Conservation (phyloP, 1,284 basidiomycete species). For the Caloboletus firmus region DNA sequence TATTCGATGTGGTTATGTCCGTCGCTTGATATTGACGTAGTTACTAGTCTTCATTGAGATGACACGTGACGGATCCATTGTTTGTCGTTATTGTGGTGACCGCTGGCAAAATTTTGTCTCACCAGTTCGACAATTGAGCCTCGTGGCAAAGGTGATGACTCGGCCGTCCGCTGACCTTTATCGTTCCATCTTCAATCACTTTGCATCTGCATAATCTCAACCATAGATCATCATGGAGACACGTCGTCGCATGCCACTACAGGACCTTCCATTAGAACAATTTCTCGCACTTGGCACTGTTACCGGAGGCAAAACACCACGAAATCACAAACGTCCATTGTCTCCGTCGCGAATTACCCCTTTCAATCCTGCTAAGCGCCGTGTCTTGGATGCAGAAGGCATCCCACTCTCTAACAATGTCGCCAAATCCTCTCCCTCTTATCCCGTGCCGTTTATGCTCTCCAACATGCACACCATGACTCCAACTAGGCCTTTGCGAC, state of each 20-base stretch:
- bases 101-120: conserved; percentile 20
- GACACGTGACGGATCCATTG: conserved; percentile 16
- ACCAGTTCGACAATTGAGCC: conserved; percentile 9
- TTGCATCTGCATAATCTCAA: conserved; percentile 4
- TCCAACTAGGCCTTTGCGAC: conserved; percentile 23
- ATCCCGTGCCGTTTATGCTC: conserved; percentile 15
- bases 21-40: conserved; percentile 29
- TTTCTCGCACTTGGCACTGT: conserved; percentile 42
- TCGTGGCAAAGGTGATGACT: conserved; percentile 33
- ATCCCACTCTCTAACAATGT: conserved; percentile 33
- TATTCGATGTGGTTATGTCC: conserved; percentile 79
- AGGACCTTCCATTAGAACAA: conserved; percentile 56
- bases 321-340: conserved; percentile 48
- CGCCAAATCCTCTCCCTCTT: conserved; percentile 22
- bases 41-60: background rate
- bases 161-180: conserved; percentile 27
- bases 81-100: conserved; percentile 29
- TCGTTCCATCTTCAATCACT: conserved; percentile 16
- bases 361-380: conserved; percentile 66
- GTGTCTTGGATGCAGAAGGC: conserved; percentile 60
- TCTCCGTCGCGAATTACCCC: conserved; percentile 50
- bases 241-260: conserved; percentile 47
- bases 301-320: conserved; percentile 21
- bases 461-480: conserved; percentile 22
- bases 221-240: conserved; percentile 27